A percentile compares a stretch with the other conserved stretches of the same genome.
Evolutionary conservation across 257 asterid species (phyloP).

Genomic region (Osmanthus fragrans): DNA sequence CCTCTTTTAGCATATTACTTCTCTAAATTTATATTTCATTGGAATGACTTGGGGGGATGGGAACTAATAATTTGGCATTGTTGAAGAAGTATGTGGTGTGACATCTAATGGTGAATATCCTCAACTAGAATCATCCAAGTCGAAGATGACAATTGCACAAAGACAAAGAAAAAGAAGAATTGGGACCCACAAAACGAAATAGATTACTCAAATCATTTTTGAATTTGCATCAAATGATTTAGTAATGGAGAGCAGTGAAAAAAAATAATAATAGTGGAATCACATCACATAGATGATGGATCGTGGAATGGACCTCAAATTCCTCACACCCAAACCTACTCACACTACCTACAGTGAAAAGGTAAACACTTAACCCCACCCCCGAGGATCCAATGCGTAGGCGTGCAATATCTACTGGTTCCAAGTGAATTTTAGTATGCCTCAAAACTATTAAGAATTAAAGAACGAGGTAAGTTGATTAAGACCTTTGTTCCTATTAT

Average conservation of each 20-base stretch:
- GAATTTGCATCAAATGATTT: constrained; percentile 1
- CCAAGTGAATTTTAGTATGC: not conserved
- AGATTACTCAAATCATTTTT: constrained; percentile 36
- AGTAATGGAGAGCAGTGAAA: not conserved
- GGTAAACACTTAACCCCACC: constrained; percentile 2
- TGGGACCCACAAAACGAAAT: constrained; percentile 27
- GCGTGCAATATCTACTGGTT: constrained; percentile 18
- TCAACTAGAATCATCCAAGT: constrained; percentile 22
- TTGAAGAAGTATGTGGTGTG: not conserved
- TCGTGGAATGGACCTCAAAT: constrained; percentile 11
- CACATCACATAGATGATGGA: not conserved
- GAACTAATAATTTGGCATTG: not conserved
- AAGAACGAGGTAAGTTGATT: too few species aligned
- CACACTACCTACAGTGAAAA: constrained; percentile 4
- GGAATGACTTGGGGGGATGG: too few species aligned
- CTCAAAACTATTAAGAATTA: too few species aligned
- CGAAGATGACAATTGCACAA: constrained; percentile 30
- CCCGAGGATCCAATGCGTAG: constrained; percentile 31
- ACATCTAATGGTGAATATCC: constrained; percentile 2
- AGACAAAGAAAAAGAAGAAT: constrained; percentile 23
- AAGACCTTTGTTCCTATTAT: too few species aligned
- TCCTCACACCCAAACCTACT: constrained; percentile 7
- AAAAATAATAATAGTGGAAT: not conserved
- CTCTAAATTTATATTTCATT: too few species aligned
- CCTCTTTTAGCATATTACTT: too few species aligned